Conservation (phyloP, 768 basidiomycete genomes). For the Mycena latifolia region DNA sequence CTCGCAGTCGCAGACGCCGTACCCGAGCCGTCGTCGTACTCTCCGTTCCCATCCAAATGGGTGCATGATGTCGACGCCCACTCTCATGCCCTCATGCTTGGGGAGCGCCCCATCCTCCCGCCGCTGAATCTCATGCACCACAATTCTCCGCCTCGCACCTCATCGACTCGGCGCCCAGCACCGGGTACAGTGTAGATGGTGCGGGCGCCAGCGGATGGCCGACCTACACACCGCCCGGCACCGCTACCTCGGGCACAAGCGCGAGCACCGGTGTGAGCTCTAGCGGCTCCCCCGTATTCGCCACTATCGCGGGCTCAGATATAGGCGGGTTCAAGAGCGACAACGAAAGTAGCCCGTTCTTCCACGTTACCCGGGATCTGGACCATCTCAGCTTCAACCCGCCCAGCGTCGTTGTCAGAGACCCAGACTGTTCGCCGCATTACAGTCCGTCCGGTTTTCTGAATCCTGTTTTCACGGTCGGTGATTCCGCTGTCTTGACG, state of each 20-base stretch:
- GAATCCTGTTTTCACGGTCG: constrained; percentile 37
- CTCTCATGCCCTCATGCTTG: constrained; percentile 28
- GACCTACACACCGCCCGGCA: constrained; percentile 73
- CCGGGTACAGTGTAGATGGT: constrained; percentile 62
- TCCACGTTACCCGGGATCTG: constrained; percentile 55
- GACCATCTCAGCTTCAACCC: constrained; percentile 66
- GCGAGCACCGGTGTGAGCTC: constrained; percentile 57
- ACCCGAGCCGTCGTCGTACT: constrained; percentile 37
- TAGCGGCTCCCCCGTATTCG: constrained; percentile 58
- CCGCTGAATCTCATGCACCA: constrained; percentile 54
- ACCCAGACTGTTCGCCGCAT: constrained; percentile 46
- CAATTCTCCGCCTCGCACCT: constrained; percentile 45
- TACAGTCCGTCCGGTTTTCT: constrained; percentile 38
- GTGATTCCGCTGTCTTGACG: constrained; percentile 42
- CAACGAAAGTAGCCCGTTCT: constrained; percentile 53
- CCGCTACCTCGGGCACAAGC: constrained; percentile 61
- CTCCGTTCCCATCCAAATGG: constrained; percentile 35
- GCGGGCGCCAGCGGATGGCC: constrained; percentile 66
- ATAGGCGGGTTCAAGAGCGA: constrained; percentile 49
- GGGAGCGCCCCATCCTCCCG: constrained; percentile 61
- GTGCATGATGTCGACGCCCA: constrained; percentile 33
- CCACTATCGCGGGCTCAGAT: constrained; percentile 44
- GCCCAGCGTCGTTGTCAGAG: constrained; percentile 44
- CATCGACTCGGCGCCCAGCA: constrained; percentile 65
- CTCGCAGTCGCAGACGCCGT: constrained; percentile 36